phyloP scores from a whole-genome alignment of 331 rosid species.

The Rosa hybrid region DNA sequence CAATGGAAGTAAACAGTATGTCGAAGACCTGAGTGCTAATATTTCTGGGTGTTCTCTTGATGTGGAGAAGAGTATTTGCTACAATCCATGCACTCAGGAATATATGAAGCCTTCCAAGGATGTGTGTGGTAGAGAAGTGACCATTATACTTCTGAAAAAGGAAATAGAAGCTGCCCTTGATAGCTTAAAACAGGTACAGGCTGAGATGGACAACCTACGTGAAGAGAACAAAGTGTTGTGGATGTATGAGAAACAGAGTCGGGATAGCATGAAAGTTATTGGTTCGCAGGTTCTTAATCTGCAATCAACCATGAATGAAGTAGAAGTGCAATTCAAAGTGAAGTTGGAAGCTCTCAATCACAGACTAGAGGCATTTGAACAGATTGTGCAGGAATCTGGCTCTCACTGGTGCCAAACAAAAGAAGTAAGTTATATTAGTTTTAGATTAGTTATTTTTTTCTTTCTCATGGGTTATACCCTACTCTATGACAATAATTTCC shows the following conservation, averaged over 20 bases:
- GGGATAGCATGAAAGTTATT: conserved; percentile 50
- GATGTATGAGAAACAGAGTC: conserved; percentile 51
- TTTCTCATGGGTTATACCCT: conserved; percentile 9
- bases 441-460: neutral
- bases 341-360: conserved; percentile 58
- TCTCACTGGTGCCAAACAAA: conserved; percentile 53
- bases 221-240: conserved; percentile 64
- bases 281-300: conserved; percentile 50
- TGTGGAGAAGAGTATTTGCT: conserved; percentile 25
- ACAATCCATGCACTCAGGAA: conserved; percentile 19
- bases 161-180: conserved; percentile 81
- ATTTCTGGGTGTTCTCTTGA: conserved; percentile 36
- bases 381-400: conserved; percentile 53
- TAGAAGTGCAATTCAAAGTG: conserved; percentile 56
- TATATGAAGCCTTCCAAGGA: conserved; percentile 34
- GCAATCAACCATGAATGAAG: conserved; percentile 50
- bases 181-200: conserved; percentile 76
- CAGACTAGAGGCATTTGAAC: conserved; percentile 49
- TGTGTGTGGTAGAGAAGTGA: conserved; percentile 48
- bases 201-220: conserved; percentile 71
- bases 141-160: conserved; percentile 72
- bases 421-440: conserved; percentile 49
- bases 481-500: neutral
- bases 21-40: conserved; percentile 35
- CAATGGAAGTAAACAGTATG: conserved; percentile 24